Base-by-base conservation (phyloP, 805 yeast genomes). In the Lipomyces yamanashiensis region DNA sequence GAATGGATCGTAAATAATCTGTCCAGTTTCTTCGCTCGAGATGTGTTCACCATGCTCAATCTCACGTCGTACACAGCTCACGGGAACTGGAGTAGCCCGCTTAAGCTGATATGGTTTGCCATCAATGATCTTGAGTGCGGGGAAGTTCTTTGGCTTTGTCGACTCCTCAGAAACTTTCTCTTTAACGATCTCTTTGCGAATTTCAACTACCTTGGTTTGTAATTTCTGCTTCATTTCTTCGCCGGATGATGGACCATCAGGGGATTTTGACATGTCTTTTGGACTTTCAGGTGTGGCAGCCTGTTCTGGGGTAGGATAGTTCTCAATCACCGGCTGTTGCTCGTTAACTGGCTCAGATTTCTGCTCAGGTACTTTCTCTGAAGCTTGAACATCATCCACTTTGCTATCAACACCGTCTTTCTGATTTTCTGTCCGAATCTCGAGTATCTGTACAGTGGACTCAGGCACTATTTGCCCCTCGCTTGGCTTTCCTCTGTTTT, bases 11-110 rank as follows among this genome's bases (percentile, higher is more conserved):
- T 85, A 88, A 17, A 87, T 73, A 59, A 89, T 84, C 62, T 83
- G 77, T 8, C 83, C 73, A n/a, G 81, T 76, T n/a, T 79, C 80
- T 71, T 87, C 91, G 66, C 86, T 86, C 62, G 69, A 41, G 17
- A 83, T 80, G 76, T 89, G 93, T 73, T 89, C 93, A 59, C 95
- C 95, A 66, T 80, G 84, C 68, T 87, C 90, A 58, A 89, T 88
- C 67, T 87, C 83, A 71, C 95, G 79, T 55, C 82, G 74, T 64
- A 86, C 88, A 73, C 95, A 89, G 68, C 82, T 83, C 2, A 70
- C 63, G 5, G 61, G 54, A n/a, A 69, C 54, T 34, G 61, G 50
- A 2, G 47, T 43, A n/a, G 63, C 63, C 7, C 55, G 43, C 36
- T 50, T 36, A 28, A 19, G 44, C 3, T 15, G 7, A 41, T 59